Evolutionary conservation across 2,329 filamentous ascomycete species (phyloP), one percentile per base, ranked within the genome.

Genomic region (Didymella exigua): DNA sequence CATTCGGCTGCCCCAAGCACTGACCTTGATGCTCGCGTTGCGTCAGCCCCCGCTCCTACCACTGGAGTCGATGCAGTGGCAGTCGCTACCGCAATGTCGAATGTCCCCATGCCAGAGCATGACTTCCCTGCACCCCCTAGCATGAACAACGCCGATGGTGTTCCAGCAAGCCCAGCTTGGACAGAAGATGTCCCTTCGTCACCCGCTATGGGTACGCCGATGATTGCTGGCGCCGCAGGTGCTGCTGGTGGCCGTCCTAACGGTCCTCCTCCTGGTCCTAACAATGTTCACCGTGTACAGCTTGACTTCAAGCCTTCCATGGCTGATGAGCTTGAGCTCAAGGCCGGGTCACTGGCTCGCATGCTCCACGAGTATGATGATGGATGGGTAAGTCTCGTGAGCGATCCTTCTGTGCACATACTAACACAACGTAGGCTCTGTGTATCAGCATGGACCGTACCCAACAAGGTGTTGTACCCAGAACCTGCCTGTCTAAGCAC

Each of bases 301-400:
- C 86, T 98, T 64, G 93, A 97, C 75, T 99, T 98, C 76, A 89
- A 86, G 74, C 93, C 95, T 23, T 93, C 90, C 3, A 88, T 98
- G 82, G 89, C 91, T 5, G 95, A 99, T 71, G 95, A 99, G 77
- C 81, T 99, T 69, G 89, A 86, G 59, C 82, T 99, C 38, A 84
- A 81, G 59, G 85, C 88, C 54, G 95, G 95, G 47, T 88, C 96
- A 59, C 82, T 99, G 43, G 91, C 98, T 45, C 86, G 93, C 61
- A 81, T 99, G 61, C 81, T 98, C 47, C 93, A 98, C 71, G 93
- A 96, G 77, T 99, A 98, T 69, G 95, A 99, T 72, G 95, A 99
- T 77, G 95, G 95, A 68, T 99, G 95, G 95, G 90, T 93, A 84
- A 84, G 89, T 83, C 27, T 31, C 16, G 5, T 6, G 9, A 13